Evolutionary conservation across 164 flowering plant genomes (phyloP), one percentile per base, ranked within the genome.

Genomic region (Cinnamomum chago): DNA sequence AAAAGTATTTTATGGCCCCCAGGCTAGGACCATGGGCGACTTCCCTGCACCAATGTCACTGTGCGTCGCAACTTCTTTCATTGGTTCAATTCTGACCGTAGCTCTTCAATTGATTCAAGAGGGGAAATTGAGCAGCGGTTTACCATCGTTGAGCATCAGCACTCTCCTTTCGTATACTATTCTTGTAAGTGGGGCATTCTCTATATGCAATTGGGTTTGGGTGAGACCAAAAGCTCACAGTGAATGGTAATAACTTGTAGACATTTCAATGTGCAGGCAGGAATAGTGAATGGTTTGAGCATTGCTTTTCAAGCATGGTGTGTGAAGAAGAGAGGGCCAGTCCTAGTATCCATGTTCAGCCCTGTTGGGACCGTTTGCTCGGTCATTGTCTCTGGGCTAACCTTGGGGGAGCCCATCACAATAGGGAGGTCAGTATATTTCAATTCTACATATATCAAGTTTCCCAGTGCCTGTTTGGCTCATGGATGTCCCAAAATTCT

Each of bases 31-130:
- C 18, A 72, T 95, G 82, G 77, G 74, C 2, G 90, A 89, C 23
- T 90, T 92, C 73, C 97, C 98, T 4, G 98, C 98, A 2, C 97
- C 98, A 1, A 79, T 92, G 24, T 85, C 97, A 0, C 40, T 95
- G 28, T 83, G 89, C 65, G 86, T 92, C 0, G 70, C 85, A 33
- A 89, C 92, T 33, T 87, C 94, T 11, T 73, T 91, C 23, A 76
- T 92, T 0, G 97, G 97, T 14, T 83, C 80, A 67, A 0, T 87
- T 33, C 50, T 83, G 17, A 86, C 93, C 1, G 74, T 51, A 3
- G n/a, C 75, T 2, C 62, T 86, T 2, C 82, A 88, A 35, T 62
- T 88, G 17, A 22, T 90, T 28, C 80, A 82, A 76, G 85, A 84
- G 27, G 87, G 77, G 30, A 77, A 62, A 2, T 20, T 88, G 18